These are phyloP conservation scores for Penicillium samsonianum DNA, from an alignment of 495 filamentous ascomycete genomes.

Conservation along the genomic window DNA sequence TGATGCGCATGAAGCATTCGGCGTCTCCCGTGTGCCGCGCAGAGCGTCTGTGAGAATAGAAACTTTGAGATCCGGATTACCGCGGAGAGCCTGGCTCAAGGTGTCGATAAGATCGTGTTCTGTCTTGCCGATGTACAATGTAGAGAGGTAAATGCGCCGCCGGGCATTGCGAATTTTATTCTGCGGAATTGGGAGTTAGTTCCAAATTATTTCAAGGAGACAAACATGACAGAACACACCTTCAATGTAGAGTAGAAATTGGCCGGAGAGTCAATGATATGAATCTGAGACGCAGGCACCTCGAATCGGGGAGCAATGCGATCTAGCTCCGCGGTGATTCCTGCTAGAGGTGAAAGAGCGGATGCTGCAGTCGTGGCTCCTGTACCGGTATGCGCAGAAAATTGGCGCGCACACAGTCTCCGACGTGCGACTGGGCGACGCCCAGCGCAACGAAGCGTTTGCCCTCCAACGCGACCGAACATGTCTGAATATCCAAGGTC, in stretches of 20 bases:
- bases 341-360: constrained; percentile 42
- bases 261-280: constrained; percentile 72
- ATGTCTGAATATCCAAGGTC: constrained; percentile 22
- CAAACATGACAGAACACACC: constrained; percentile 44
- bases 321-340: constrained; percentile 80
- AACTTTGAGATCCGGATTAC: constrained; percentile 77
- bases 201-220: background rate
- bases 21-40: constrained; percentile 87
- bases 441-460: constrained; percentile 38
- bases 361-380: constrained; percentile 28
- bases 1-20: constrained; percentile 85
- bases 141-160: constrained; percentile 83
- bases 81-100: constrained; percentile 72
- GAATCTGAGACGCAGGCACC: constrained; percentile 75
- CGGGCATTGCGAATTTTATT: constrained; percentile 78
- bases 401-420: constrained; percentile 41
- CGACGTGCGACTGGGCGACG: constrained; percentile 34
- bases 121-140: constrained; percentile 92
- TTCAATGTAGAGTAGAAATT: constrained; percentile 91
- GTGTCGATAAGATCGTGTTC: constrained; percentile 87
- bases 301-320: constrained; percentile 87
- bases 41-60: constrained; percentile 93
- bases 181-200: constrained; percentile 43
- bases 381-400: constrained; percentile 38
- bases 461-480: constrained; percentile 46